Conservation (phyloP, 768 basidiomycete genomes). For the Macrolepiota fuliginosa region DNA sequence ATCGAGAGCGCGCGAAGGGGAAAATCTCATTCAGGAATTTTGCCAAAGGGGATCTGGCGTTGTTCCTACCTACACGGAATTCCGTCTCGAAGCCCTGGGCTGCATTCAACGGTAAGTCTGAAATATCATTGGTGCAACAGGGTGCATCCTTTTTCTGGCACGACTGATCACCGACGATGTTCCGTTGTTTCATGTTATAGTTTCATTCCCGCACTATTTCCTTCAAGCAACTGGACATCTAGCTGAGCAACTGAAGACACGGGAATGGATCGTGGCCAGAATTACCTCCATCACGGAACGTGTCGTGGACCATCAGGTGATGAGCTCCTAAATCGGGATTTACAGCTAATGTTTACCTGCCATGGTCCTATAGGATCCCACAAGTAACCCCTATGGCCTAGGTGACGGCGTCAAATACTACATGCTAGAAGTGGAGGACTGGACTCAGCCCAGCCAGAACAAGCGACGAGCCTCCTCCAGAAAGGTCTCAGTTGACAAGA, state of each 20-base stretch:
- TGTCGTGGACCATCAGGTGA: slow-evolving; percentile 76
- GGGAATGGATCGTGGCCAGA: slow-evolving; percentile 95
- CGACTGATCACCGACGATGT: slow-evolving; percentile 31
- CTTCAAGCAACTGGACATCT: slow-evolving; percentile 83
- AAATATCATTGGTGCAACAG: neutral
- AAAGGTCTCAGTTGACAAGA: slow-evolving; percentile 46
- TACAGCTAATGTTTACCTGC: slow-evolving; percentile 28
- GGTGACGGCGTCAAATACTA: slow-evolving; percentile 90
- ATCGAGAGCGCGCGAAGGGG: slow-evolving; percentile 91
- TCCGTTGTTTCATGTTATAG: slow-evolving; percentile 41
- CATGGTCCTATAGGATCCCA: slow-evolving; percentile 55
- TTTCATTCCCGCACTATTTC: slow-evolving; percentile 98
- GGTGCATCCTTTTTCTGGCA: neutral
- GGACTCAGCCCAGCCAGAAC: slow-evolving; percentile 74
- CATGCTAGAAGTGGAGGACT: slow-evolving; percentile 91
- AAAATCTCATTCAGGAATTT: slow-evolving; percentile 98
- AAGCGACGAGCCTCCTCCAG: slow-evolving; percentile 56
- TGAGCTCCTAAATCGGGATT: slow-evolving; percentile 22
- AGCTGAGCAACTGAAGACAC: slow-evolving; percentile 83
- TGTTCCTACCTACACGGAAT: slow-evolving; percentile 95
- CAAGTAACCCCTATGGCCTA: slow-evolving; percentile 85
- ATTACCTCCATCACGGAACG: slow-evolving; percentile 87
- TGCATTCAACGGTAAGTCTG: slow-evolving; percentile 85
- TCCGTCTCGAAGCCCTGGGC: slow-evolving; percentile 95
- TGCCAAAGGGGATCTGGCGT: slow-evolving; percentile 88